These are phyloP conservation scores for Xylaria sp. DNA, from an alignment of 2,329 filamentous ascomycete genomes.

Conservation along the genomic window DNA sequence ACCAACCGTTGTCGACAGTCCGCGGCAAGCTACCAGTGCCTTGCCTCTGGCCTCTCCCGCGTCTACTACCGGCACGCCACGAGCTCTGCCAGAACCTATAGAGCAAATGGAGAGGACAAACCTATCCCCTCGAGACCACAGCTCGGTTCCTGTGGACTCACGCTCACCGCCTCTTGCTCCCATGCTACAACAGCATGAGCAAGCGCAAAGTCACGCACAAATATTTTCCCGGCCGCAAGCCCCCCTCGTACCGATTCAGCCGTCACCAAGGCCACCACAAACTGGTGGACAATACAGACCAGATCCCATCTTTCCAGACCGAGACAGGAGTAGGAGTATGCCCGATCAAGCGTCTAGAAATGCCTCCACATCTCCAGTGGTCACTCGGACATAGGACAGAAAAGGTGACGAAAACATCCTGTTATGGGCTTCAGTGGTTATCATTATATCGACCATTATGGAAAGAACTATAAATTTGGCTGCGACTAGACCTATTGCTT, in stretches of 20 bases:
- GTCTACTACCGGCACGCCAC: constrained; percentile 40
- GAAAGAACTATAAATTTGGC: constrained; percentile 1
- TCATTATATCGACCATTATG: neutral
- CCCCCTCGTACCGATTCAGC: constrained; percentile 34
- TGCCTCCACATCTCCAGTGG: constrained; percentile 37
- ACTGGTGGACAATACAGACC: constrained; percentile 37
- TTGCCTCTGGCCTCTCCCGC: constrained; percentile 40
- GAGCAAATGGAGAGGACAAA: constrained; percentile 41
- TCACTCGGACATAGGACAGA: constrained; percentile 35
- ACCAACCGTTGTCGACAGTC: constrained; percentile 36
- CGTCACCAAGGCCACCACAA: constrained; percentile 32
- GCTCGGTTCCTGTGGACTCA: constrained; percentile 31
- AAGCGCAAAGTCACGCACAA: constrained; percentile 33
- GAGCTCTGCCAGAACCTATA: constrained; percentile 39
- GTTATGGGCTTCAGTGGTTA: constrained; percentile 5
- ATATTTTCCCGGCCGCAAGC: constrained; percentile 36
- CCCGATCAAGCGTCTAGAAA: constrained; percentile 39
- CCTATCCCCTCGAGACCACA: constrained; percentile 39
- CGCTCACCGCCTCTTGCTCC: constrained; percentile 39
- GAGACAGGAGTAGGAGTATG: constrained; percentile 41
- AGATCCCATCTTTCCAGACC: constrained; percentile 43
- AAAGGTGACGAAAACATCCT: neutral
- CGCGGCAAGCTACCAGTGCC: constrained; percentile 33
- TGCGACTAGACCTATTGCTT: neutral
- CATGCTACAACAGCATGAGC: constrained; percentile 36